These are phyloP conservation scores for Penicillium egyptiacum DNA, from an alignment of 495 filamentous ascomycete genomes.

Conservation along the genomic window DNA sequence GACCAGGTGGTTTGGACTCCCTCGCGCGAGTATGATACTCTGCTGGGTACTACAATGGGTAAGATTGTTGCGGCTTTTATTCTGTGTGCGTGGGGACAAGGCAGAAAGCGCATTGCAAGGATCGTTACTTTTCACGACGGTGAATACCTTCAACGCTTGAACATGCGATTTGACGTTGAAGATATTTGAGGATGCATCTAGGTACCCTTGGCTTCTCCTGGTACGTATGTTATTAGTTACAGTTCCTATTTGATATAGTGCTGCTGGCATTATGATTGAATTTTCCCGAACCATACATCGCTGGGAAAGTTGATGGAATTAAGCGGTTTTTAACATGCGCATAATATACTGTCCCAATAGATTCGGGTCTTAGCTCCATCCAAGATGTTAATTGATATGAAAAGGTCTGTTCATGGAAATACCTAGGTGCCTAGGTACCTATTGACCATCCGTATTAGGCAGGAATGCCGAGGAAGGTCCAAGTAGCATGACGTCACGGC, in stretches of 20 bases:
- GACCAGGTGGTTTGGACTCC: not conserved
- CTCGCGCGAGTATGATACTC: not conserved
- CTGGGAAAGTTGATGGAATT: too few relatives aligned
- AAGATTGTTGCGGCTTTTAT: not conserved
- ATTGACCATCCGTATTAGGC: too few relatives aligned
- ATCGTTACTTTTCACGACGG: conserved; percentile 1
- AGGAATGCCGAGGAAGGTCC: not conserved
- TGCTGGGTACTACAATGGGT: conserved; percentile 1
- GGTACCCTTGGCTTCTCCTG: not conserved
- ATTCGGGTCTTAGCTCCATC: too few relatives aligned
- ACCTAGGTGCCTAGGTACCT: too few relatives aligned
- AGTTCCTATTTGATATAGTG: too few relatives aligned
- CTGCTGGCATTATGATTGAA: too few relatives aligned
- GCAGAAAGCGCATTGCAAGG: not conserved
- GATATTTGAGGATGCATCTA: not conserved
- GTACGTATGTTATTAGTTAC: too few relatives aligned
- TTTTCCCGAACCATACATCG: too few relatives aligned
- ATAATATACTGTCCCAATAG: too few relatives aligned
- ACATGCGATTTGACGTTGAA: conserved; percentile 4
- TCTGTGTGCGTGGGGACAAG: conserved; percentile 4
- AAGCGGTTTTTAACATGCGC: too few relatives aligned
- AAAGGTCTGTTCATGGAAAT: too few relatives aligned
- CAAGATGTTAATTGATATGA: too few relatives aligned
- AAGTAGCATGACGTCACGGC: not conserved
- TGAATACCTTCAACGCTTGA: not conserved